Percentiles rank a stretch among this genome's conserved stretches.
phyloP scores from a whole-genome alignment of 495 filamentous ascomycete genomes.

The Penicillium diatomitis region DNA sequence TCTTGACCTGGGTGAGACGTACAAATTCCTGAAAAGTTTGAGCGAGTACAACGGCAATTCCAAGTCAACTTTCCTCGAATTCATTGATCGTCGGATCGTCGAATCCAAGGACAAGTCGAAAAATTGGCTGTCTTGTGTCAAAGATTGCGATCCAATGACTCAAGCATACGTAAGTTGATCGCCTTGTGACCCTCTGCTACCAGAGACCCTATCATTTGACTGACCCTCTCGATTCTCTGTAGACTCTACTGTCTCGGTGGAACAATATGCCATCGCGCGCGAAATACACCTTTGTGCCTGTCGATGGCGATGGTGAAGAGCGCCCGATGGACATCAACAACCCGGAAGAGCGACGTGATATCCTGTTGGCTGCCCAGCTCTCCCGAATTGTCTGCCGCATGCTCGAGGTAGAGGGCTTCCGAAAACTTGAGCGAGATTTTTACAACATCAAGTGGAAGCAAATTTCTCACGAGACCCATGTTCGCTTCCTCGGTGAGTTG shows the following conservation, averaged over 20 bases:
- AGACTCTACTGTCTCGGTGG: conserved; percentile 40
- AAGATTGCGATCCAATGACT: conserved; percentile 37
- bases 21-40: conserved; percentile 34
- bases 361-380: conserved; percentile 39
- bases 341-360: conserved; percentile 31
- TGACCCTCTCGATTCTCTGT: not conserved
- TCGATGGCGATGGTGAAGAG: conserved; percentile 25
- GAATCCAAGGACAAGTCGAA: conserved; percentile 42
- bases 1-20: conserved; percentile 35
- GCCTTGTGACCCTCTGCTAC: not conserved
- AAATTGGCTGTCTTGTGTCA: conserved; percentile 40
- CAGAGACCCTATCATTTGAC: not conserved
- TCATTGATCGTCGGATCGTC: conserved; percentile 38
- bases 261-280: conserved; percentile 46
- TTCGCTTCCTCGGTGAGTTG: conserved; percentile 36
- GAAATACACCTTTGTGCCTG: conserved; percentile 34
- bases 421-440: conserved; percentile 39
- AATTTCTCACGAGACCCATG: conserved; percentile 35
- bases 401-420: conserved; percentile 44
- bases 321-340: conserved; percentile 35
- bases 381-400: conserved; percentile 42
- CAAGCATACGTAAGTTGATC: conserved; percentile 31
- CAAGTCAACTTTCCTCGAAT: conserved; percentile 37
- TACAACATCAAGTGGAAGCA: conserved; percentile 46
- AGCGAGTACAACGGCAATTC: conserved; percentile 40